Base-by-base conservation (phyloP, 2,329 filamentous ascomycete species). In the Penicillium hesseltinei region DNA sequence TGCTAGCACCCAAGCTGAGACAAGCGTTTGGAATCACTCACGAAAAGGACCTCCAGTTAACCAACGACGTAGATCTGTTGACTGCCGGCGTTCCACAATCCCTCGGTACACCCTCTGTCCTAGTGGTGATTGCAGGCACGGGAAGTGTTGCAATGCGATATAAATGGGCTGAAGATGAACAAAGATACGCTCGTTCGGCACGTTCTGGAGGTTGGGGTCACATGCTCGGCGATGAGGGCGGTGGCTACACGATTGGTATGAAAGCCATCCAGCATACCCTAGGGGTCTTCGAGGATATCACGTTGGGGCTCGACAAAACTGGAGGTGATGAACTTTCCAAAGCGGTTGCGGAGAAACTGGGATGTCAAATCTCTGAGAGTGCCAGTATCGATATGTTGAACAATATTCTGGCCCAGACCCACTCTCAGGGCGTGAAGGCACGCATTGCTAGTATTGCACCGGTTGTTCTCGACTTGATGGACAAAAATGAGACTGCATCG, bases 201-300 rank as follows among this genome's bases (percentile, higher is more conserved):
- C 69, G 77, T 3, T 68, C 69, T 5, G 78, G 78, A 2, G 78
- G 78, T 13, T 80, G 78, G 78, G 77, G 78, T 3, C 67, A 74
- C 54, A 63, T 78, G 5, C 65, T 80, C 2, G 77, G 78, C 1
- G 78, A 80, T 49, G 75, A 80, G 38, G 78, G 78, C 0, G 72
- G 71, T 0, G 78, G 75, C 3, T 79, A 73, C 59, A 69, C 71
- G 1, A 75, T 79, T 15, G 77, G 77, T 1, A 60, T 72, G 29
- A 66, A 71, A 49, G 76, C 70, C 0, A 62, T 77, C 13, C 69
- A 73, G 13, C 56, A 63, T 4, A 68, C 75, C 0, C 58, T 79
- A n/a, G 57, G 58, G 2, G 56, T 61, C 4, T 57, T 71, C 9
- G 75, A 78, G 51, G 54, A 67, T 3, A 56, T 63, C 13, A 57